Evolutionary conservation across 2,329 filamentous ascomycete genomes (phyloP).

Genomic region (Purpureocillium takamizusanense): DNA sequence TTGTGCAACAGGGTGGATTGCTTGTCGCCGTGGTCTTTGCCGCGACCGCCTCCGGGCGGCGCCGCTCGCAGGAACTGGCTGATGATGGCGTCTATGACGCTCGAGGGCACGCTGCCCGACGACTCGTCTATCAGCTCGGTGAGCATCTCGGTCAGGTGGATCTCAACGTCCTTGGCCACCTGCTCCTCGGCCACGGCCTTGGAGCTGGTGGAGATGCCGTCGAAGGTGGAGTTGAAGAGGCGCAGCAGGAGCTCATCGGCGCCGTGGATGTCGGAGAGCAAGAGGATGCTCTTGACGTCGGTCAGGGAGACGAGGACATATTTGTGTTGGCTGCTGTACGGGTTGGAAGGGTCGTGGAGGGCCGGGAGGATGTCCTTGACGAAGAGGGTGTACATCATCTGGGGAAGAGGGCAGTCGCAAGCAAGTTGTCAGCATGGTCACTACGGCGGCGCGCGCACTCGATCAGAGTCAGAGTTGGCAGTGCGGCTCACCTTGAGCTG

Average conservation of each 20-base stretch:
- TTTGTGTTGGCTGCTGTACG: constrained; percentile 89
- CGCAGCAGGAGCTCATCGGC: constrained; percentile 70
- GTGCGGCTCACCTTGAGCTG: constrained; percentile 71
- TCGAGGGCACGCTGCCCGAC: constrained; percentile 58
- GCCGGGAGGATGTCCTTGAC: constrained; percentile 75
- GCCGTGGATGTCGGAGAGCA: constrained; percentile 80
- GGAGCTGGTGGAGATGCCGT: constrained; percentile 73
- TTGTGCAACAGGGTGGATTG: constrained; percentile 80
- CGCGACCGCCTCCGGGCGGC: constrained; percentile 54
- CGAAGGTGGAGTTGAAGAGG: constrained; percentile 84
- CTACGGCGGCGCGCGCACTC: not conserved
- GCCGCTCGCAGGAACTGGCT: constrained; percentile 91
- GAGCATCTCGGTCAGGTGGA: constrained; percentile 80
- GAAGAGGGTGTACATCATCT: constrained; percentile 92
- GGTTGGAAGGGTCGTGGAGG: constrained; percentile 75
- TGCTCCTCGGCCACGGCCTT: constrained; percentile 70
- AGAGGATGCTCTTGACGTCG: constrained; percentile 88
- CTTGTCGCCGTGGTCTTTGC: constrained; percentile 59
- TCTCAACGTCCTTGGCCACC: constrained; percentile 86
- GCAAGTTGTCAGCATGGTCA: too few species aligned
- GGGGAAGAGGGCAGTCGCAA: constrained; percentile 4
- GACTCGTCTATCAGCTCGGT: constrained; percentile 83
- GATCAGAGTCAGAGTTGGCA: not conserved
- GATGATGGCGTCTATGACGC: constrained; percentile 86
- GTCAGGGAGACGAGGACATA: constrained; percentile 83